Evolutionary conservation across 768 basidiomycete species (phyloP).

Genomic region (Fibroporia radiculosa): DNA sequence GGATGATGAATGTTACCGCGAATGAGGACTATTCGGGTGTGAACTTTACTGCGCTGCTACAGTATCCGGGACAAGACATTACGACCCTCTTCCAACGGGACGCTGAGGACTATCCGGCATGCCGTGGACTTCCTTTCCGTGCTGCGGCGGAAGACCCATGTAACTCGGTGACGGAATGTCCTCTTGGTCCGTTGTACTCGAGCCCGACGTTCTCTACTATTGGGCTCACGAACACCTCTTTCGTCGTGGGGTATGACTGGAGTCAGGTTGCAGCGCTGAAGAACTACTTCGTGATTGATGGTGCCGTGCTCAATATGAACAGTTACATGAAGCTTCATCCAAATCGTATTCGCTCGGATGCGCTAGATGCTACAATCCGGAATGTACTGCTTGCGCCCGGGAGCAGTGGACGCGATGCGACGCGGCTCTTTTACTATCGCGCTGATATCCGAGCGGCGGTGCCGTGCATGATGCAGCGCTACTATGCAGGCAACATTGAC

Average conservation of each 20-base stretch:
- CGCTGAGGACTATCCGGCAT: constrained; percentile 57
- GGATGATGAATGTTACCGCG: constrained; percentile 65
- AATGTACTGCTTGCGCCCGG: constrained; percentile 47
- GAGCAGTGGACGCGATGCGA: constrained; percentile 78
- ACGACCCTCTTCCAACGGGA: constrained; percentile 76
- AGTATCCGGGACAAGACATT: constrained; percentile 77
- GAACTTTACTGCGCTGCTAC: constrained; percentile 50
- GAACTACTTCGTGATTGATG: constrained; percentile 86
- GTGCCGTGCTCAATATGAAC: constrained; percentile 86
- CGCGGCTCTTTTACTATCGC: constrained; percentile 76
- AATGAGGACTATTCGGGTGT: constrained; percentile 38
- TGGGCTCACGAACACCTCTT: constrained; percentile 54
- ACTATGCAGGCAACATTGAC: constrained; percentile 92
- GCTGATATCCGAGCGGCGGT: constrained; percentile 58
- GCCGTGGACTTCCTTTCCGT: constrained; percentile 52
- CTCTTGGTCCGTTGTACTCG: constrained; percentile 52
- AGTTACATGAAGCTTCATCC: constrained; percentile 78
- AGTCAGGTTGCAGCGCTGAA: constrained; percentile 64
- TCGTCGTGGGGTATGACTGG: constrained; percentile 87
- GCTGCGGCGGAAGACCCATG: constrained; percentile 77
- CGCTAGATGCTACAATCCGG: constrained; percentile 79
- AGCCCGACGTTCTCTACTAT: constrained; percentile 53
- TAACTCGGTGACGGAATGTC: constrained; percentile 48
- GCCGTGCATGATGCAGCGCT: constrained; percentile 77
- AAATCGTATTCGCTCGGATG: constrained; percentile 58